Evolutionary conservation across 225 moss, liverwort and hornwort species (phyloP).

Genomic region (Rhytidiadelphus loreus): DNA sequence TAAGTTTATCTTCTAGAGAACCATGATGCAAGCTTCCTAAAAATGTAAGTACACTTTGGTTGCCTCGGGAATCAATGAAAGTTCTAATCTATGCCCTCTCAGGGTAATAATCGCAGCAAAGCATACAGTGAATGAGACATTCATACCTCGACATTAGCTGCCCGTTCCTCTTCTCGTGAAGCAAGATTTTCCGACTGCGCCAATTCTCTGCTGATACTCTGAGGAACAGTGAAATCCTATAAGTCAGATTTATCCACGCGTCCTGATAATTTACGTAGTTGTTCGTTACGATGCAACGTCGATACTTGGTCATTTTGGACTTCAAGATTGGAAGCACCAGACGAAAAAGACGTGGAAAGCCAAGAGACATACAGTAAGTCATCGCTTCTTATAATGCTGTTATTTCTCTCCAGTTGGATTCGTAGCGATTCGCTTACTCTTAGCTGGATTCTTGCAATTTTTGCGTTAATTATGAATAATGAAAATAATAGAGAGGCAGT

Average conservation of each 20-base stretch:
- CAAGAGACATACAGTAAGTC: not conserved
- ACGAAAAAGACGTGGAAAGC: not conserved
- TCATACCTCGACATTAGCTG: conserved; percentile 34
- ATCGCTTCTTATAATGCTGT: not conserved
- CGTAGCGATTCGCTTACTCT: not conserved
- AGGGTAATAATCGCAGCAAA: not conserved
- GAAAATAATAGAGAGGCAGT: not conserved
- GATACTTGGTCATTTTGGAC: not conserved
- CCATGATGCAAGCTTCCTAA: not conserved
- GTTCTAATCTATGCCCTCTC: not conserved
- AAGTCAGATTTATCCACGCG: not conserved
- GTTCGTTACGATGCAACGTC: not conserved
- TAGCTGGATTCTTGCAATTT: not conserved
- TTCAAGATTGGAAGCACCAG: not conserved
- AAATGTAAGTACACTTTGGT: not conserved
- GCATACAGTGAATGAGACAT: not conserved
- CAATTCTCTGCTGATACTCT: conserved; percentile 11
- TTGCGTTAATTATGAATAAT: not conserved
- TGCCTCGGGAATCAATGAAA: not conserved
- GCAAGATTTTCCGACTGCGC: conserved; percentile 13
- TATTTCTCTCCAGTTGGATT: not conserved
- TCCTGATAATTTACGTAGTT: not conserved
- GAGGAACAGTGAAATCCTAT: not conserved
- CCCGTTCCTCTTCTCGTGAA: conserved; percentile 37
- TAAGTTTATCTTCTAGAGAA: not conserved